Percentiles rank a stretch among this genome's conserved stretches.
phyloP scores from a whole-genome alignment of 2,329 filamentous ascomycete genomes.

The Biscogniauxia marginata region DNA sequence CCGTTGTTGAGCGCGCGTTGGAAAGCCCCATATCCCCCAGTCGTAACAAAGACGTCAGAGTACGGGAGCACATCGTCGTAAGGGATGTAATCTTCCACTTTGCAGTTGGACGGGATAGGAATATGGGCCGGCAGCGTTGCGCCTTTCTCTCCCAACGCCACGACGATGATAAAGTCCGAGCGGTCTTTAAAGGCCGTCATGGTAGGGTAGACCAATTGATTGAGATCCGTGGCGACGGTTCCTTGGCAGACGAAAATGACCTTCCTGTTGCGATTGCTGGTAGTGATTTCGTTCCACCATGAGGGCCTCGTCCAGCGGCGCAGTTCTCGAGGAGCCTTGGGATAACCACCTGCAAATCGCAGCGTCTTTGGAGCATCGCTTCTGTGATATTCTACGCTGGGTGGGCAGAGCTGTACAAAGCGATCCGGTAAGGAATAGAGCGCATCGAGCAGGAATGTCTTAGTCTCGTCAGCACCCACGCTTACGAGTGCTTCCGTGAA shows the following conservation, averaged over 20 bases:
- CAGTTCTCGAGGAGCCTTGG: too few species aligned
- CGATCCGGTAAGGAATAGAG: too few species aligned
- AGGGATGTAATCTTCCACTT: slow-evolving; percentile 46
- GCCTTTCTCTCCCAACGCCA: slow-evolving; percentile 30
- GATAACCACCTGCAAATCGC: too few species aligned
- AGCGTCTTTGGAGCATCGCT: too few species aligned
- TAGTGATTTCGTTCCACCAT: too few species aligned
- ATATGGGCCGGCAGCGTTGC: slow-evolving; percentile 22
- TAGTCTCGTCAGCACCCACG: too few species aligned
- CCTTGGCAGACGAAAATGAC: slow-evolving; percentile 49
- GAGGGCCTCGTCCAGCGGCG: too few species aligned
- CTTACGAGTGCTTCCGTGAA: too few species aligned
- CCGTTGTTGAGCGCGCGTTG: slow-evolving; percentile 37
- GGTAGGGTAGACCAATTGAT: slow-evolving; percentile 45
- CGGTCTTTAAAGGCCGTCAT: slow-evolving; percentile 41
- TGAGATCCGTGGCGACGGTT: slow-evolving; percentile 40
- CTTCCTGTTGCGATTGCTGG: slow-evolving; percentile 37
- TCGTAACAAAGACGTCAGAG: slow-evolving; percentile 31
- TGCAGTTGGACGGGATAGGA: slow-evolving; percentile 39
- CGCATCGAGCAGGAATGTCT: too few species aligned
- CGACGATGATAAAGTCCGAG: slow-evolving; percentile 40
- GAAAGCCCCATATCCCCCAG: slow-evolving; percentile 17
- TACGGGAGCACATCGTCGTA: slow-evolving; percentile 47
- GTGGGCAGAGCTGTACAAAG: too few species aligned
- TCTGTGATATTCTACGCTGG: too few species aligned